Evolutionary conservation across 1,139 yeast genomes (phyloP), one percentile per base, ranked within the genome.

Genomic region (Geotrichum macrosporum): DNA sequence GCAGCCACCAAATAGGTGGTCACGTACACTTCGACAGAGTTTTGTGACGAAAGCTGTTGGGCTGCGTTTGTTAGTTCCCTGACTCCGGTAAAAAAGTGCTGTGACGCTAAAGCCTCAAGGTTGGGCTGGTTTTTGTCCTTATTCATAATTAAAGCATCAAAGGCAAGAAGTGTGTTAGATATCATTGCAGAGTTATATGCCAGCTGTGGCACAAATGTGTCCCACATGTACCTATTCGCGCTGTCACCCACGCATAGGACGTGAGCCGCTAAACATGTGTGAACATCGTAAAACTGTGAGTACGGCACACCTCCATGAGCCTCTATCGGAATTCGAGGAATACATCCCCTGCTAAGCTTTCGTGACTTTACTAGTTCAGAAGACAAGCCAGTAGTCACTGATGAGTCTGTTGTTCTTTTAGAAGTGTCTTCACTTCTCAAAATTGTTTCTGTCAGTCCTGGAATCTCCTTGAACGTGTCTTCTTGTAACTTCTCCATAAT

Each of bases 101-200:
- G 37, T 13, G 41, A 36, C n/a, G 47, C 47, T n/a, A 43, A 5
- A 9, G 36, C 35, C 13, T 31, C 39, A 3, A 43, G 31, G 8
- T 42, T 34, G 6, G 34, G 31, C 22, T 35, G 30, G 26, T 20
- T 19, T 15, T 37, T 36, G 16, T 15, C 9, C 12, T 27, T 26
- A 18, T 35, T 41, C 29, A 43, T 37, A n/a, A 16, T 16, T n/a
- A 43, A 26, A 3, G 47, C 42, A 16, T 36, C 42, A 22, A 36
- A 43, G 22, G 47, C 47, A 9, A 43, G 32, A 12, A 43, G 35
- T 5, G 47, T 41, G 15, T 43, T 43, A 5, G 47, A 37, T 3
- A 43, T 32, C 47, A 43, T 43, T 3, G 36, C 35, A 15, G 47
- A 43, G 30, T 24, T 27, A 32, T 22, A 43, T 3, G 47, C 47